phyloP scores from a whole-genome alignment of 2,329 filamentous ascomycete species.

The Fusarium mangiferae region DNA sequence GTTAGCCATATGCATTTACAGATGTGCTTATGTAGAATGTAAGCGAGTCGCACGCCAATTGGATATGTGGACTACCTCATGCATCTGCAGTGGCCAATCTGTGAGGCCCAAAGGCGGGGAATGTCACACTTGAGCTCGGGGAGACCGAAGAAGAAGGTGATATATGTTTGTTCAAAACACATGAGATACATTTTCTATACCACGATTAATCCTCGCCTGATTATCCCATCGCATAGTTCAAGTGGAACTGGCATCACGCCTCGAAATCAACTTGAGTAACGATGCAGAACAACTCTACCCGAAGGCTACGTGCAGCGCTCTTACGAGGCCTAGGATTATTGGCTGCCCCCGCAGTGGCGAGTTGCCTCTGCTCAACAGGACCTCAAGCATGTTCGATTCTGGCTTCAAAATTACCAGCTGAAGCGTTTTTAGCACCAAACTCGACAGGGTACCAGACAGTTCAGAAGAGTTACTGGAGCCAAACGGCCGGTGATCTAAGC shows the following conservation, averaged over 20 bases:
- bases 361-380: background rate
- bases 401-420: fast-evolving
- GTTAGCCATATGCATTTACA: background rate
- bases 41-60: background rate
- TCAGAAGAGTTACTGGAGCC: background rate
- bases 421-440: background rate
- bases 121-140: background rate
- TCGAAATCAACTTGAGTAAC: background rate
- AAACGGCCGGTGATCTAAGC: background rate
- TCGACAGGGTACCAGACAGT: background rate
- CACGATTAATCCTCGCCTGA: fast-evolving
- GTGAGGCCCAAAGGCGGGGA: background rate
- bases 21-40: background rate
- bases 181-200: fast-evolving
- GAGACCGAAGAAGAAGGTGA: background rate
- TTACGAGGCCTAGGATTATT: background rate
- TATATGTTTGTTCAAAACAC: fast-evolving
- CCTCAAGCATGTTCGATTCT: background rate
- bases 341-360: background rate
- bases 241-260: fast-evolving
- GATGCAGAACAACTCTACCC: background rate
- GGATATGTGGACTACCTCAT: background rate
- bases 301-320: fast-evolving
- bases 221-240: background rate
- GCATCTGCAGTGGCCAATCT: background rate